Evolutionary conservation across 1,139 yeast genomes (phyloP), one percentile per base, ranked within the genome.

Genomic region (Hyphopichia khmerensis): DNA sequence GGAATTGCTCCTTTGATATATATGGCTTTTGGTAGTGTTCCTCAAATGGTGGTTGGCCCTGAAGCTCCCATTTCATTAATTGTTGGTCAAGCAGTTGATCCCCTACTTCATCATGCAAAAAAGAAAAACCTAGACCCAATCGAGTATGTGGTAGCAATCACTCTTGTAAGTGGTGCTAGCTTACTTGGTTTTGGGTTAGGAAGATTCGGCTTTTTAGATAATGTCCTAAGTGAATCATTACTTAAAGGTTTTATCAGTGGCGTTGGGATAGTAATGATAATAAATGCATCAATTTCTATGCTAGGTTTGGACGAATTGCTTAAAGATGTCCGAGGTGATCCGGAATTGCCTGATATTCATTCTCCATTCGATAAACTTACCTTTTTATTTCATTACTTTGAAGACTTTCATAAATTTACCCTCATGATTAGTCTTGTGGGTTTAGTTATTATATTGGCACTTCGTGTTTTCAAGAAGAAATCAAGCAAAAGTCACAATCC

Each of bases 1-100:
- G 91, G 90, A 0, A 68, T 91, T 3, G 84, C 96, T 1, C 98
- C 98, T 0, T 67, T 91, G 39, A 74, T 93, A 3, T 93, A 93
- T 59, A 75, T 88, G 41, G 51, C 91, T 1, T 77, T 91, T 57
- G 98, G 99, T 0, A 84, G 96, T 19, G 96, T 90, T 1, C 98
- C 98, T 0, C 95, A 87, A 56, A 87, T 93, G 96, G 86, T 91
- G 42, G 96, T 91, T 7, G 98, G 98, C 0, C 99, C 99, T 0
- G 99, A 93, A 58, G 95, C 93, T 8, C 96, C 98, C 1, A 86
- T 91, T 24, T 87, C 96, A 1, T 72, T 93, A 58, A 85, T 93
- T 35, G 88, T 93, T 2, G 98, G 98, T 3, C 96, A 89, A 58
- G 90, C 95, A 0, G 84, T 90, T n/a, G 89, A 87, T 48, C 82